Conservation (phyloP, 75 land plant genomes). For the Picea glauca region DNA sequence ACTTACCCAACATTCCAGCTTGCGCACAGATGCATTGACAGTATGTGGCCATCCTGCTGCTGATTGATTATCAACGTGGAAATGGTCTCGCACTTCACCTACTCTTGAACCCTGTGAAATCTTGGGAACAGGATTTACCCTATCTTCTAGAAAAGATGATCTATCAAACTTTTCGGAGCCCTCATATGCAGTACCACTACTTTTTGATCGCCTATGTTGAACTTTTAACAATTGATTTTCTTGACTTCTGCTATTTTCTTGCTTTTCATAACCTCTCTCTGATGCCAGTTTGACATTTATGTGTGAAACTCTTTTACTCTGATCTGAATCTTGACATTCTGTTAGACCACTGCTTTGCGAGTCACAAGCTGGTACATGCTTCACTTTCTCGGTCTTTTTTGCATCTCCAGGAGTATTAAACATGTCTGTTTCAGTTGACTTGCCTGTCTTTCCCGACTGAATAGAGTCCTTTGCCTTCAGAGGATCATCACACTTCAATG, state of each 20-base stretch:
- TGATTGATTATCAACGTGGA: background rate
- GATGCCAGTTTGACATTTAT: background rate
- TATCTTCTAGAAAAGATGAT: background rate
- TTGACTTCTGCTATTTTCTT: background rate
- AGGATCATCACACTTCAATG: background rate
- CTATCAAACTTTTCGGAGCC: background rate
- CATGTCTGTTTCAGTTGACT: background rate
- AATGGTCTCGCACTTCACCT: background rate
- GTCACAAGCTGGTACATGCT: background rate
- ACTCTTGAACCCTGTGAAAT: background rate
- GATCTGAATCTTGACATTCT: background rate
- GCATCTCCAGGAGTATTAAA: background rate
- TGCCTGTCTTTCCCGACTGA: background rate
- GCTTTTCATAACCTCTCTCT: background rate
- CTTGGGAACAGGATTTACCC: background rate
- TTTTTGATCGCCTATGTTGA: slow-evolving; percentile 10
- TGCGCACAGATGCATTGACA: background rate
- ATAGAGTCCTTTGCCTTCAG: background rate
- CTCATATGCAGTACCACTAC: slow-evolving; percentile 2
- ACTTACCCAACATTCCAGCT: slow-evolving; percentile 10
- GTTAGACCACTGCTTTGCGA: background rate
- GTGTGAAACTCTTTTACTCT: background rate
- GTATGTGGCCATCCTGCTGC: background rate
- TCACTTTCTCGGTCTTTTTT: background rate
- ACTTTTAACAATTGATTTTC: slow-evolving; percentile 1